These are phyloP conservation scores for Linum trigynum DNA, from an alignment of 345 rosid genomes.

Conservation along the genomic window DNA sequence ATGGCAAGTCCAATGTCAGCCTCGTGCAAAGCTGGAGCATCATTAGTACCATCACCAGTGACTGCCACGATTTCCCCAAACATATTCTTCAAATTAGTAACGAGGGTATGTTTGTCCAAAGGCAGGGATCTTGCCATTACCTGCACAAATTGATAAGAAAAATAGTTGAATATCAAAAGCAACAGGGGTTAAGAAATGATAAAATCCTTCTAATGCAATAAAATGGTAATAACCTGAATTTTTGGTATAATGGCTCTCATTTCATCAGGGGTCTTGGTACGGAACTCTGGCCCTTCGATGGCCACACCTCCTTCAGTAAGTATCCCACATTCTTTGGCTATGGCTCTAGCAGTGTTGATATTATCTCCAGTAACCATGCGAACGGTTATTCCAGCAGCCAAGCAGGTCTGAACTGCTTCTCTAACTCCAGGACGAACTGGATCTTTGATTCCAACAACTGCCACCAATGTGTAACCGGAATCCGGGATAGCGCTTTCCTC, in stretches of 20 bases:
- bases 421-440: slow-evolving; percentile 94
- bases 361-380: slow-evolving; percentile 99
- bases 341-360: slow-evolving; percentile 87
- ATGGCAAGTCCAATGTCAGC: slow-evolving; percentile 94
- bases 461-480: slow-evolving; percentile 40
- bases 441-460: slow-evolving; percentile 84
- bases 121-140: slow-evolving; percentile 96
- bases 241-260: slow-evolving; percentile 41
- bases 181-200: background rate
- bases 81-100: slow-evolving; percentile 51
- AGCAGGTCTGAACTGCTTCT: slow-evolving; percentile 78
- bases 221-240: slow-evolving; percentile 49
- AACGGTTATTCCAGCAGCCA: slow-evolving; percentile 82
- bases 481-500: slow-evolving; percentile 45
- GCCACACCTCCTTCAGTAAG: slow-evolving; percentile 69
- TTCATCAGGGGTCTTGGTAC: slow-evolving; percentile 15
- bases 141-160: slow-evolving; percentile 17
- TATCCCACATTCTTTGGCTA: slow-evolving; percentile 94
- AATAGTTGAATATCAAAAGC: slow-evolving; percentile 15
- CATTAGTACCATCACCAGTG: slow-evolving; percentile 98
- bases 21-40: slow-evolving; percentile 92
- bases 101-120: slow-evolving; percentile 78
- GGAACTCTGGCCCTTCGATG: slow-evolving; percentile 24
- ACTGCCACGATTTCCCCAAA: slow-evolving; percentile 80
- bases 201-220: background rate